These are phyloP conservation scores for Neofusicoccum cordaticola DNA, from an alignment of 2,329 filamentous ascomycete species.

Conservation along the genomic window DNA sequence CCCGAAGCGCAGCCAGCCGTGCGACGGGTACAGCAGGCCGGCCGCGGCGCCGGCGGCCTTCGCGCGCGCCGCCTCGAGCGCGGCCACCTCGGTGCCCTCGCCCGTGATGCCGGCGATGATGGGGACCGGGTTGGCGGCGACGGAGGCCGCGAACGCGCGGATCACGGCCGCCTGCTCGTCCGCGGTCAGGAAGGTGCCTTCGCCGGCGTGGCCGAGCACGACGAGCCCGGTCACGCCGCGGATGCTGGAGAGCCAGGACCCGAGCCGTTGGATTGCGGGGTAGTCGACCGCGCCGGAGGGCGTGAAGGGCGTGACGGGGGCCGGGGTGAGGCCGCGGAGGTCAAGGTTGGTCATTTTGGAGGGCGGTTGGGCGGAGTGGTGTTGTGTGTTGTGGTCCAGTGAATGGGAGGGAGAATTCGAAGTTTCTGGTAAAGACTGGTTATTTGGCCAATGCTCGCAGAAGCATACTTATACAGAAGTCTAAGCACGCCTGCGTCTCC, in stretches of 20 bases:
- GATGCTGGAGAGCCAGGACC: slow-evolving; percentile 54
- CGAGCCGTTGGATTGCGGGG: slow-evolving; percentile 52
- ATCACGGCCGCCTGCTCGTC: slow-evolving; percentile 52
- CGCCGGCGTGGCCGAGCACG: slow-evolving; percentile 54
- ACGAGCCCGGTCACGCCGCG: slow-evolving; percentile 53
- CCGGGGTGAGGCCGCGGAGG: slow-evolving; percentile 50
- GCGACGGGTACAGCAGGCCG: slow-evolving; percentile 52
- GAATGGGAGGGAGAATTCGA: background rate
- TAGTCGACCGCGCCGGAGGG: slow-evolving; percentile 50
- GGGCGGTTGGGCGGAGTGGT: background rate
- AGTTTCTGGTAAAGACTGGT: background rate
- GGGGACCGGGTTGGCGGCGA: slow-evolving; percentile 46
- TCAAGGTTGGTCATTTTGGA: slow-evolving; percentile 31
- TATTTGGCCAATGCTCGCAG: too few relatives aligned
- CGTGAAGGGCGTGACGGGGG: slow-evolving; percentile 54
- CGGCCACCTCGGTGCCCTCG: slow-evolving; percentile 53
- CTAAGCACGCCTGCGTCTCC: too few relatives aligned
- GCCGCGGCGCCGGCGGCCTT: slow-evolving; percentile 51
- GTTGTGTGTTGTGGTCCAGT: background rate
- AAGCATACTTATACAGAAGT: too few relatives aligned
- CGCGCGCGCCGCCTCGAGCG: slow-evolving; percentile 51
- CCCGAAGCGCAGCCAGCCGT: slow-evolving; percentile 56
- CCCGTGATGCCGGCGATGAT: slow-evolving; percentile 55
- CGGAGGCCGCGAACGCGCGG: slow-evolving; percentile 53
- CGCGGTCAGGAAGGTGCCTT: slow-evolving; percentile 53